Evolutionary conservation across 345 rosid species (phyloP), one percentile per base, ranked within the genome.

Genomic region (Corymbia maculata): DNA sequence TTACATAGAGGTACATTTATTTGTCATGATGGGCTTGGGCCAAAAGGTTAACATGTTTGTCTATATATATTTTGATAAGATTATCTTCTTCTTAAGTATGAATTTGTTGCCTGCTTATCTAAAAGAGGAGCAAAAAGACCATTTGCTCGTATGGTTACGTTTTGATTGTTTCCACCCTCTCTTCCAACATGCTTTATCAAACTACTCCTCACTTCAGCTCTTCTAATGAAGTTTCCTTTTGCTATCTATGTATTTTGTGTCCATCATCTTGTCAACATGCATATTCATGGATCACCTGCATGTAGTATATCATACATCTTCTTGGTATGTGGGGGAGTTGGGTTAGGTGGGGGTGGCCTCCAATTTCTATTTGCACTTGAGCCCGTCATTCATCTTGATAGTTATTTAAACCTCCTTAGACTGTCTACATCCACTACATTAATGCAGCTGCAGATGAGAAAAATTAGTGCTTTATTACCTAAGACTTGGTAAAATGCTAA

Each of bases 1-100:
- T 89, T 96, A 93, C 92, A 95, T 97, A 90, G 97, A 97, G 98
- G 99, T 97, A 89, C 50, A 51, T n/a, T 79, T 51, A 86, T 79
- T 59, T 70, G 53, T 47, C 52, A 84, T 86, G 19, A 85, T 82
- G 55, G 45, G 28, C 87, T 32, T 17, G n/a, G 85, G 57, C 45
- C 61, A n/a, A 32, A 61, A 30, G 50, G 12, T 57, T 79, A 55
- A 86, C 61, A 66, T 84, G 61, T 80, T 53, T 85, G 64, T 85
- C 59, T 80, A 88, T 70, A 85, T 70, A 55, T 59, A 57, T n/a
- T 14, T 51, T 32, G 44, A 86, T 86, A 53, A 75, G 84, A 75
- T 75, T 47, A 49, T 86, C 9, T 53, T 86, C 32, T 24, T 86
- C 68, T 24, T 42, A 52, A 28, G 52, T 52, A 21, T 75, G 84